These are phyloP conservation scores for Cyclotella choctawhatcheeana DNA, from an alignment of 108 stramenopile species.

Conservation along the genomic window DNA sequence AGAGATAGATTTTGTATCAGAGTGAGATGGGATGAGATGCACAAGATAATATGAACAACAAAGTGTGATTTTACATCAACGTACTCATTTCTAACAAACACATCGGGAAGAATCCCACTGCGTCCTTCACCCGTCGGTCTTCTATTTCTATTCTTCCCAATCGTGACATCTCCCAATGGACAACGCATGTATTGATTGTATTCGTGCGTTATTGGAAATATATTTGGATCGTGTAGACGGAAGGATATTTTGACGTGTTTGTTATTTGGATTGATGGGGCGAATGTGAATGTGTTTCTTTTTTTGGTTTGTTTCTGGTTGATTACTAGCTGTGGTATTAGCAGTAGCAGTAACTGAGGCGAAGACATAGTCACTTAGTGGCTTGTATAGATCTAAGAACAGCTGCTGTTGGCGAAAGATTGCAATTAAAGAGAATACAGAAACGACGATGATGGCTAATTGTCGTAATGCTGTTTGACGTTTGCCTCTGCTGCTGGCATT, in stretches of 20 bases:
- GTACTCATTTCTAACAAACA: not conserved
- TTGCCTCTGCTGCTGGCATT: too few relatives aligned
- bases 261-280: not conserved
- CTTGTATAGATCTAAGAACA: too few relatives aligned
- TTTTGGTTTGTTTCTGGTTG: too few relatives aligned
- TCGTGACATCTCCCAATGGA: not conserved
- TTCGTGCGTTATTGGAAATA: not conserved
- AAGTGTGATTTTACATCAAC: not conserved
- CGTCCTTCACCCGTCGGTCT: constrained; percentile 7
- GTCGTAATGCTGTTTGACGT: too few relatives aligned
- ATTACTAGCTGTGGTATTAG: too few relatives aligned
- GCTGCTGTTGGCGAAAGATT: too few relatives aligned
- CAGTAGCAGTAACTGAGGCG: too few relatives aligned
- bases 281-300: too few relatives aligned
- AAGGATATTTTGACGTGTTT: constrained; percentile 13
- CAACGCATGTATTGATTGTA: constrained; percentile 1
- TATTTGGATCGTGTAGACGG: constrained; percentile 6
- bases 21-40: not conserved
- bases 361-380: too few relatives aligned
- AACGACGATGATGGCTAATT: too few relatives aligned
- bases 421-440: too few relatives aligned
- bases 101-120: constrained; percentile 1
- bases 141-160: not conserved
- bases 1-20: too few relatives aligned
- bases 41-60: not conserved